phyloP scores from a whole-genome alignment of 1,284 basidiomycete genomes.

The Stereum hirsutum region DNA sequence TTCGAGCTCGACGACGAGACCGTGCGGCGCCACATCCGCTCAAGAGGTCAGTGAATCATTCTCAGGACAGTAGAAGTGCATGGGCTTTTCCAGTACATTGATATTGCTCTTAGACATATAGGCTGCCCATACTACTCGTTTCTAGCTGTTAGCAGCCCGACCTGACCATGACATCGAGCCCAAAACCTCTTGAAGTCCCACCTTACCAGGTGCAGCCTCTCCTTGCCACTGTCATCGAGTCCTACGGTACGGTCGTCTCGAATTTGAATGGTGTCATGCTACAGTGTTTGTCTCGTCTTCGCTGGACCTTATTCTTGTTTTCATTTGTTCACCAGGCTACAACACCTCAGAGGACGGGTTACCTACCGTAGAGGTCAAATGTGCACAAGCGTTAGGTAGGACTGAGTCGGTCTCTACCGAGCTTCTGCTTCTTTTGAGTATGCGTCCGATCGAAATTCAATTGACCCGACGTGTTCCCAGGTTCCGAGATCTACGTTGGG shows the following conservation, averaged over 20 bases:
- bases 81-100: too few species aligned
- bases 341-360: constrained; percentile 10
- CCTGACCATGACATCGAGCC: constrained; percentile 22
- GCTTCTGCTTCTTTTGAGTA: constrained; percentile 1
- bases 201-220: constrained; percentile 52
- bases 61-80: too few species aligned
- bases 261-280: too few species aligned
- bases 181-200: constrained; percentile 36
- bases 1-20: too few species aligned
- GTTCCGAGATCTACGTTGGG: constrained; percentile 67
- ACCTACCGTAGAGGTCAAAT: constrained; percentile 18
- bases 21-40: too few species aligned
- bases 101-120: too few species aligned
- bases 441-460: constrained; percentile 2
- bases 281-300: too few species aligned
- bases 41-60: too few species aligned
- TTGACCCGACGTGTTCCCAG: constrained; percentile 21
- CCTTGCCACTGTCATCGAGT: constrained; percentile 31
- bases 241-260: constrained; percentile 10
- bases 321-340: not conserved
- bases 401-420: constrained; percentile 3
- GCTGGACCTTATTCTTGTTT: too few species aligned
- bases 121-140: too few species aligned
- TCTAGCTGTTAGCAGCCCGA: too few species aligned
- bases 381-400: constrained; percentile 27